Evolutionary conservation across 2,329 filamentous ascomycete species (phyloP).

Genomic region (Hypoxylon sp.): DNA sequence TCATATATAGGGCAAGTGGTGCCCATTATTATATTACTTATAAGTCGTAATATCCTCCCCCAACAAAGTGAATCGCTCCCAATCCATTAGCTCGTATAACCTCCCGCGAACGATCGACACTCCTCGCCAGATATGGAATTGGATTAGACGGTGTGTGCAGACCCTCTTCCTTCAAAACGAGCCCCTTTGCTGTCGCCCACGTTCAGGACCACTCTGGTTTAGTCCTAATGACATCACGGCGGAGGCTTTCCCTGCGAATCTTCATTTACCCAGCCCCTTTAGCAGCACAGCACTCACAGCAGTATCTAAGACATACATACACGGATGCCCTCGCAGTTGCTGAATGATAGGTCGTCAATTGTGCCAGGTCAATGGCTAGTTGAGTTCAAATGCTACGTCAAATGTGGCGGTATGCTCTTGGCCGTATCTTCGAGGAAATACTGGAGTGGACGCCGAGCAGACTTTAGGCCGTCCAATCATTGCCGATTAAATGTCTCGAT

Average conservation of each 20-base stretch:
- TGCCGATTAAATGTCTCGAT: constrained; percentile 24
- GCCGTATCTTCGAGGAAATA: constrained; percentile 3
- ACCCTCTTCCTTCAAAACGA: constrained; percentile 4
- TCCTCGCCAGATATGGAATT: constrained; percentile 12
- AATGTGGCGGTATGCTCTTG: constrained; percentile 4
- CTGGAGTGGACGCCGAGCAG: neutral
- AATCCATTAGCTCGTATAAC: constrained; percentile 3
- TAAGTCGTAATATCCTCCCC: neutral
- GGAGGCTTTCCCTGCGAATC: constrained; percentile 2
- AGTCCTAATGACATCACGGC: constrained; percentile 4
- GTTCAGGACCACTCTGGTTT: constrained; percentile 4
- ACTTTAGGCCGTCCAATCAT: constrained; percentile 2
- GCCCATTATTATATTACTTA: constrained; percentile 5
- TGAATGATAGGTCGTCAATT: constrained; percentile 4
- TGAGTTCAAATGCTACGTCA: constrained; percentile 13
- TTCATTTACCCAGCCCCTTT: constrained; percentile 18
- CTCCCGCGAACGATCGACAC: constrained; percentile 16
- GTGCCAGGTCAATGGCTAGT: constrained; percentile 9
- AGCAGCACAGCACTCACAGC: constrained; percentile 3
- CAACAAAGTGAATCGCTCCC: constrained; percentile 4
- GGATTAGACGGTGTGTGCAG: constrained; percentile 9
- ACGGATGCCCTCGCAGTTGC: neutral
- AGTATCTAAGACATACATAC: constrained; percentile 9
- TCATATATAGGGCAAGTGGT: constrained; percentile 22
- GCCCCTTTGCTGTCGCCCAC: neutral